phyloP scores from a whole-genome alignment of 768 basidiomycete species.

The Lactifluus echinatus region DNA sequence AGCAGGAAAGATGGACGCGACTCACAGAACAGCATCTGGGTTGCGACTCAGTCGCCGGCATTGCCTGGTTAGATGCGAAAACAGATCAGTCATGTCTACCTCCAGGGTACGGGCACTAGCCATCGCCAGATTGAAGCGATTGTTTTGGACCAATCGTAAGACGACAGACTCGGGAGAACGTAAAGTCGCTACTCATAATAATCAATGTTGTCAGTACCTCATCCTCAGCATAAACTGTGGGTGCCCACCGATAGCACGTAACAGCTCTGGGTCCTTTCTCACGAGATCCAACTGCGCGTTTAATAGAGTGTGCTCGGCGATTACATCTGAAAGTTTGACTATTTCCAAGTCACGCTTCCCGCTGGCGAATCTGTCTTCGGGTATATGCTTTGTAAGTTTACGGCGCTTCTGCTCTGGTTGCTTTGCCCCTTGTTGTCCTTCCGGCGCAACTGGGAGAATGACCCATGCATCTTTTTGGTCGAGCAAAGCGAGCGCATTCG shows the following conservation, averaged over 20 bases:
- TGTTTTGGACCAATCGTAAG: slow-evolving; percentile 66
- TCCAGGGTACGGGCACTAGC: slow-evolving; percentile 62
- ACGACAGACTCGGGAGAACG: slow-evolving; percentile 52
- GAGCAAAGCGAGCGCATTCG: slow-evolving; percentile 80
- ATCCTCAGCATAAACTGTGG: neutral
- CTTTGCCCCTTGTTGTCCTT: slow-evolving; percentile 33
- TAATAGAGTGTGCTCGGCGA: slow-evolving; percentile 67
- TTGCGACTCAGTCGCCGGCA: slow-evolving; percentile 69
- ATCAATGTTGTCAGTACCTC: slow-evolving; percentile 10
- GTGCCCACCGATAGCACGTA: slow-evolving; percentile 55
- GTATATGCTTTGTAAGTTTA: slow-evolving; percentile 65
- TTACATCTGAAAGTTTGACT: slow-evolving; percentile 70
- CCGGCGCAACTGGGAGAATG: slow-evolving; percentile 42
- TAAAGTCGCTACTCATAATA: slow-evolving; percentile 34
- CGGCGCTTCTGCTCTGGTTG: slow-evolving; percentile 62
- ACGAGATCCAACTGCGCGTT: slow-evolving; percentile 71
- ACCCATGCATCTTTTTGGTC: slow-evolving; percentile 82
- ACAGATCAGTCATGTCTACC: slow-evolving; percentile 83
- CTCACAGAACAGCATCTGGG: slow-evolving; percentile 52
- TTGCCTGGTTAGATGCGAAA: slow-evolving; percentile 65
- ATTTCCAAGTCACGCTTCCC: slow-evolving; percentile 68
- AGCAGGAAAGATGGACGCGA: neutral
- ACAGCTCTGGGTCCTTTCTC: slow-evolving; percentile 51
- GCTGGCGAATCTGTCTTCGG: slow-evolving; percentile 57
- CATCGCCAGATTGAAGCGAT: slow-evolving; percentile 74